Percentiles rank a stretch among this genome's conserved stretches.
Evolutionary conservation across 2,329 filamentous ascomycete species (phyloP).

Genomic region (Trichocomaceae sp.): DNA sequence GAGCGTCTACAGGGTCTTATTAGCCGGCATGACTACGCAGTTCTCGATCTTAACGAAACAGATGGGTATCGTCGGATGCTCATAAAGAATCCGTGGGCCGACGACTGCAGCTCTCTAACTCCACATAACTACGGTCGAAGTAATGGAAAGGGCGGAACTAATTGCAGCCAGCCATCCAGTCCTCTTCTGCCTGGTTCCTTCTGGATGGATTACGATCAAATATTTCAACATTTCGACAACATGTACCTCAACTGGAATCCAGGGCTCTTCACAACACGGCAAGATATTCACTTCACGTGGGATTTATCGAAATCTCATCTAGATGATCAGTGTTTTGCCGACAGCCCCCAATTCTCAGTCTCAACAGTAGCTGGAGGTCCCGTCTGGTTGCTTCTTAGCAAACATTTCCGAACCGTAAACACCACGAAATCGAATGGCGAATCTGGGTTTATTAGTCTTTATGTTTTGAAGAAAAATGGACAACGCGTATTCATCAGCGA

Average conservation of each 20-base stretch:
- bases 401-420: constrained; percentile 72
- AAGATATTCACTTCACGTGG: constrained; percentile 91
- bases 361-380: constrained; percentile 49
- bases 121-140: constrained; percentile 4
- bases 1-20: constrained; percentile 76
- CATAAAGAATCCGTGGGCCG: constrained; percentile 89
- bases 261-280: constrained; percentile 67
- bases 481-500: constrained; percentile 68
- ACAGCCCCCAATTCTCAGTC: constrained; percentile 56
- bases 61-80: constrained; percentile 62
- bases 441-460: constrained; percentile 80
- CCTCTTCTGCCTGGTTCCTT: constrained; percentile 63
- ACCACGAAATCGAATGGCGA: constrained; percentile 35
- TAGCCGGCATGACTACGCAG: constrained; percentile 88
- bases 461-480: constrained; percentile 67
- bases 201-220: constrained; percentile 85
- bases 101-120: constrained; percentile 48
- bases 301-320: constrained; percentile 47
- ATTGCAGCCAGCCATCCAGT: not conserved
- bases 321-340: constrained; percentile 67
- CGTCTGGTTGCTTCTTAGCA: constrained; percentile 78
- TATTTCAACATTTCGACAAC: constrained; percentile 88
- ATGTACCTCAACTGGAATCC: constrained; percentile 98
- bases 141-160: constrained; percentile 13
- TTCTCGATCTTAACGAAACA: constrained; percentile 67